phyloP scores from a whole-genome alignment of 257 asterid species.

The Gentiana macrophylla region DNA sequence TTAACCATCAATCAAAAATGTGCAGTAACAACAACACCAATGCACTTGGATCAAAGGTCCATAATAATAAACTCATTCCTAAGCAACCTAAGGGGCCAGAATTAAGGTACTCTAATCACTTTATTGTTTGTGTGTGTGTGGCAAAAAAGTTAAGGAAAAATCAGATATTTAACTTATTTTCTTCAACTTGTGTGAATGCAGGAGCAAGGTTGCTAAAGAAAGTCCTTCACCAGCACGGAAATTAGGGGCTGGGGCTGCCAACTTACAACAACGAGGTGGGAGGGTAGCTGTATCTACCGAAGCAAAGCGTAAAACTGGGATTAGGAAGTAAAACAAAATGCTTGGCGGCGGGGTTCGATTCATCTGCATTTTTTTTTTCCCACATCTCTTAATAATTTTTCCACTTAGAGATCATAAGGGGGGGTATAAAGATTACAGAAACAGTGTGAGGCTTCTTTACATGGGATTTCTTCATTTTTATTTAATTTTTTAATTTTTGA shows the following conservation, averaged over 20 bases:
- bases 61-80: conserved; percentile 21
- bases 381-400: conserved; percentile 15
- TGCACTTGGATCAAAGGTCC: conserved; percentile 42
- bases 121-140: neutral
- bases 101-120: conserved; percentile 33
- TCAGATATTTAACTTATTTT: neutral
- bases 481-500: neutral
- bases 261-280: conserved; percentile 37
- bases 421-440: conserved; percentile 17
- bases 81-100: conserved; percentile 56
- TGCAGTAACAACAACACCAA: conserved; percentile 27
- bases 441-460: conserved; percentile 19
- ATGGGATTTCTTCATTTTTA: conserved; percentile 10
- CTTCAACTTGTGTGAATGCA: conserved; percentile 13
- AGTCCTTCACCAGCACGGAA: conserved; percentile 66
- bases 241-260: conserved; percentile 33
- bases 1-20: conserved; percentile 36
- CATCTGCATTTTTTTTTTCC: conserved; percentile 12
- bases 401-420: conserved; percentile 1
- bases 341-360: neutral
- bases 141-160: neutral
- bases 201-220: conserved; percentile 51
- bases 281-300: conserved; percentile 35
- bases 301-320: conserved; percentile 50
- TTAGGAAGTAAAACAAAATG: conserved; percentile 43